Evolutionary conservation across 192 early-diverging fungal genomes (phyloP), one percentile per base, ranked within the genome.

Genomic region (Backusella parvicylindrica): DNA sequence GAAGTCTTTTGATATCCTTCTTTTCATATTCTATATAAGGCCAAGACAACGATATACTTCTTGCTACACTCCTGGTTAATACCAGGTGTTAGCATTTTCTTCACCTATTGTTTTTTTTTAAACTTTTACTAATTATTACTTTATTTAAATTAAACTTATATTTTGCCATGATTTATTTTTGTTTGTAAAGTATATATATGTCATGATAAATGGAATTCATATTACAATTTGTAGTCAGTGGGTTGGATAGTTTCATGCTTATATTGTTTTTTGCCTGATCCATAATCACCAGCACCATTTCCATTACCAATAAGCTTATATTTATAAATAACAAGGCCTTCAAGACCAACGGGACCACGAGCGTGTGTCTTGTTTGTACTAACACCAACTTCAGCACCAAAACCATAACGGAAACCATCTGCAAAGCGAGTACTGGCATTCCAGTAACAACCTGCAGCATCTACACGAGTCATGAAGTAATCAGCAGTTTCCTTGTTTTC

Each of bases 341-440:
- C 97, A 63, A 99, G 84, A 0, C 98, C 98, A 4, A 98, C 98
- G 1, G 98, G 98, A 3, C 98, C 98, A 68, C 98, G 90, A 11
- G 98, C 98, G 79, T 99, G 98, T 1, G 97, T 98, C 84, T 99
- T 99, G 87, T 99, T 99, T 68, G 98, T 99, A 76, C 93, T 95
- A 32, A 94, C 95, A 31, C 98, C 98, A 73, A 99, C 96, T 83
- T 99, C 98, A 0, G 98, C 93, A 33, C 98, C 98, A 86, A 99
- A 99, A 18, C 98, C 98, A 84, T 97, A 98, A 68, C 97, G 89
- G 90, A 99, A 99, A 7, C 98, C 98, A 80, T 99, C 98, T 37
- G 98, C 95, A 85, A 99, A 98, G 21, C 98, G 85, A 23, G 95
- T 97, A 72, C 89, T 92, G 6, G 96, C 96, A 78, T 99, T 99